Conservation (phyloP, 208 protist genomes). For the Leishmania arabica region DNA sequence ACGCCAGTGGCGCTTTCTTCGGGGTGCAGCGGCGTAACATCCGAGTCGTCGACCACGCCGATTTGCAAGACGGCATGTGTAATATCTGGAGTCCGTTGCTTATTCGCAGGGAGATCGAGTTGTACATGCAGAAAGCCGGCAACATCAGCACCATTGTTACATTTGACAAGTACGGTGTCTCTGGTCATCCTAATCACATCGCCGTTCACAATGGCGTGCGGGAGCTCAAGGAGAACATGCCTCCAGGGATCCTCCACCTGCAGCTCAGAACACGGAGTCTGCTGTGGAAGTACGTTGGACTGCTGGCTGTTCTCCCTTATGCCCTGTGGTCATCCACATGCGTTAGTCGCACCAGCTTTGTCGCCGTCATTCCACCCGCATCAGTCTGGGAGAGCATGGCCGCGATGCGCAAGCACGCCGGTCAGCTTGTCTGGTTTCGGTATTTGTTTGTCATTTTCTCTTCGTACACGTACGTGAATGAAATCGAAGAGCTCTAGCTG, state of each 20-base stretch:
- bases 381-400: slow-evolving; percentile 50
- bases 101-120: slow-evolving; percentile 59
- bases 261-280: slow-evolving; percentile 61
- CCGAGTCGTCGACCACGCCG: slow-evolving; percentile 70
- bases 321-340: slow-evolving; percentile 18
- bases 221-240: slow-evolving; percentile 60
- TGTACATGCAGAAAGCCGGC: slow-evolving; percentile 59
- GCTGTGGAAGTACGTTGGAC: slow-evolving; percentile 70
- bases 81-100: slow-evolving; percentile 58
- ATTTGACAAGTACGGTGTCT: slow-evolving; percentile 95
- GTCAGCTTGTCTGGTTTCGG: slow-evolving; percentile 97
- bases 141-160: slow-evolving; percentile 91
- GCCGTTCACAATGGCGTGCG: slow-evolving; percentile 85
- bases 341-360: slow-evolving; percentile 40
- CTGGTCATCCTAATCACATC: slow-evolving; percentile 96
- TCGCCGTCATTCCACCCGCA: slow-evolving; percentile 54
- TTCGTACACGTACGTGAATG: slow-evolving; percentile 95
- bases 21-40: slow-evolving; percentile 53
- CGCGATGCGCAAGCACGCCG: slow-evolving; percentile 90
- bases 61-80: slow-evolving; percentile 90
- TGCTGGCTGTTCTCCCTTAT: slow-evolving; percentile 37
- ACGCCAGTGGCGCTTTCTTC: slow-evolving; percentile 76
- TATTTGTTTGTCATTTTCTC: slow-evolving; percentile 96
- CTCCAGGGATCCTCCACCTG: slow-evolving; percentile 73
- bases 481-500: slow-evolving; percentile 44